Evolutionary conservation across 148 eudicot genomes (phyloP), one percentile per base, ranked within the genome.

Genomic region (Hydrangea macrophylla): DNA sequence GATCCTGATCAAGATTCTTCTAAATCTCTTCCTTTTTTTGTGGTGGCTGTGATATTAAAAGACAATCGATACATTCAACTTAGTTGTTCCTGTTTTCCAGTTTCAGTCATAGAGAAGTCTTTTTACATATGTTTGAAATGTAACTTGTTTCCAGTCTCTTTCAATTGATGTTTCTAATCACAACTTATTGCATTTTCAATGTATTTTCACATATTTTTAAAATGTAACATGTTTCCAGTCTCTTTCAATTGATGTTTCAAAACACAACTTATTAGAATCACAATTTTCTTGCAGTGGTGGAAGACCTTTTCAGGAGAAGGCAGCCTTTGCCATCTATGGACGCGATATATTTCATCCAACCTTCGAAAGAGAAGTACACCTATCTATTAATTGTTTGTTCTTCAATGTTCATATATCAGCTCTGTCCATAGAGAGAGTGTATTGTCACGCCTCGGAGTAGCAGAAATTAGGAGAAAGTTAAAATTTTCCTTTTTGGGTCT

Each of bases 321-420:
- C 85, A 95, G 73, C 96, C 99, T 44, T 69, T 95, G 87, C 93
- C 93, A n/a, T 84, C 97, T 50, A 74, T 95, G 92, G 99, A 91
- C 75, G 99, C 87, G 32, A 78, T 95, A 70, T 95, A 95, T 70
- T 95, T 91, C 87, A 87, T 95, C 44, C 99, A 91, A 70, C 99
- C 99, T 45, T 73, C 93, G 58, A 95, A 89, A 75, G 99, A 95
- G 76, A 95, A 95, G 99, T 94, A 94, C 39, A 68, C 50, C 63
- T 53, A 17, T 27, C 50, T 69, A 53, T 25, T 12, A 6, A 27
- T 26, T 48, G 30, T 13, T 51, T 48, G 53, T 26, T 18, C 6
- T 31, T 24, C 26, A 25, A 35, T 36, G n/a, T 58, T 7, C 33
- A 53, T n/a, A n/a, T 48, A 11, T 59, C 6, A 23, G 20, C 30